Base-by-base conservation (phyloP, 306 rosid genomes). In the Prosopis cineraria region DNA sequence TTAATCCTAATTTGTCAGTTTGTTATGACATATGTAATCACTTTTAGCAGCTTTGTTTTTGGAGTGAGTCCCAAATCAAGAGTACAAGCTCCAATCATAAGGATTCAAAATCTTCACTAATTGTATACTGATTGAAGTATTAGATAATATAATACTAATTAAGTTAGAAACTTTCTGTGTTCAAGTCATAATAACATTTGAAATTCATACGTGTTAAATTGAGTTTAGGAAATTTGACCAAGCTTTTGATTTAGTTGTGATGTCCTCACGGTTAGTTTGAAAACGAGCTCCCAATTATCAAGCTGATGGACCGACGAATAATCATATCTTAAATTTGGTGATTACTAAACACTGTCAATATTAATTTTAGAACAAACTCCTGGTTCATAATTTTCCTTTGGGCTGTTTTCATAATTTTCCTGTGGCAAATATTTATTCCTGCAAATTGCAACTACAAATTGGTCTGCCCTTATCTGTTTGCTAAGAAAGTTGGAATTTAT, bases 401-500 rank as follows among this genome's bases (percentile, higher is more conserved):
- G 66, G 53, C 72, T 78, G 78, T 65, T 53, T 37, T 75, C 59
- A 47, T 76, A 85, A 37, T 76, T 68, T 43, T 71, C 80, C 70
- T 41, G 43, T 50, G 56, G 25, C 25, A 19, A 5, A 71, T 64
- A 80, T 78, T 64, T 60, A 76, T n/a, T 55, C 43, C 53, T 74
- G 66, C 80, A 82, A 82, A 72, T 82, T 80, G 81, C 56, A 40
- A 36, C 43, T 5, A 33, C 79, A 76, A 71, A 65, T 53, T 71
- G 70, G 65, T 80, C 53, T 69, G 80, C 33, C 80, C 87, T 77
- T 77, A 81, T 75, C 81, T 80, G 70, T 73, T 82, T 79, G 45
- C 68, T 58, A 56, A 4, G 77, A 34, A 64, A 62, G 58, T 76
- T 69, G 82, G 45, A 64, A 55, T 89, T 83, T 76, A 78, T 83